phyloP scores from a whole-genome alignment of 352 stramenopile genomes.

The Globisporangium acanthophoron region DNA sequence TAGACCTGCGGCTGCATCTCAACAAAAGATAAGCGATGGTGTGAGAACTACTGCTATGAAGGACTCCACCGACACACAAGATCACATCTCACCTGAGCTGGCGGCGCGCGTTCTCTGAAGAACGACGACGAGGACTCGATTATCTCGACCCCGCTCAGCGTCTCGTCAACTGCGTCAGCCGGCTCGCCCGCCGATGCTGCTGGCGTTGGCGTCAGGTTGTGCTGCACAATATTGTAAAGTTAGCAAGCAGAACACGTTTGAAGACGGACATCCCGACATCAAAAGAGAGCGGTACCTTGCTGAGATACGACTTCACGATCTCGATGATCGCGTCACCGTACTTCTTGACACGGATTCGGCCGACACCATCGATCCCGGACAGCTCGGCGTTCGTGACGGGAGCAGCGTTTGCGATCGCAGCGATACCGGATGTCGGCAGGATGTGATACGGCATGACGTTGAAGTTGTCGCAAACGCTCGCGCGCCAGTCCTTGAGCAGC shows the following conservation, averaged over 20 bases:
- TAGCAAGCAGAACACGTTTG: too few relatives aligned
- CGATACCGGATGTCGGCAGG: constrained; percentile 72
- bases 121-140: constrained; percentile 35
- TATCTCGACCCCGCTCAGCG: constrained; percentile 17
- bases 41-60: neutral
- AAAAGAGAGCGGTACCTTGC: constrained; percentile 38
- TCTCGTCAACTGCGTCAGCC: constrained; percentile 25
- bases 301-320: constrained; percentile 74
- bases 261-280: neutral
- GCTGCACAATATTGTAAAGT: constrained; percentile 17
- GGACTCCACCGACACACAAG: neutral
- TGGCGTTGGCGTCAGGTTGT: constrained; percentile 56
- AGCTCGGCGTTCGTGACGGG: constrained; percentile 72
- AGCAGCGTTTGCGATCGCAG: constrained; percentile 71
- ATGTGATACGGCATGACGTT: constrained; percentile 89
- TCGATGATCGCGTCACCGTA: constrained; percentile 81
- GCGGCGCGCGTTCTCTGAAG: constrained; percentile 28
- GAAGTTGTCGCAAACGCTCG: constrained; percentile 79
- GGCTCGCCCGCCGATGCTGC: constrained; percentile 8
- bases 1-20: constrained; percentile 4
- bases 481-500: constrained; percentile 83
- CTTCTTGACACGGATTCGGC: constrained; percentile 81
- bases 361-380: constrained; percentile 76
- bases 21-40: neutral
- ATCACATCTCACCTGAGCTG: constrained; percentile 1